These are phyloP conservation scores for Xanthoconium separans DNA, from an alignment of 1,284 basidiomycete genomes.

Conservation along the genomic window DNA sequence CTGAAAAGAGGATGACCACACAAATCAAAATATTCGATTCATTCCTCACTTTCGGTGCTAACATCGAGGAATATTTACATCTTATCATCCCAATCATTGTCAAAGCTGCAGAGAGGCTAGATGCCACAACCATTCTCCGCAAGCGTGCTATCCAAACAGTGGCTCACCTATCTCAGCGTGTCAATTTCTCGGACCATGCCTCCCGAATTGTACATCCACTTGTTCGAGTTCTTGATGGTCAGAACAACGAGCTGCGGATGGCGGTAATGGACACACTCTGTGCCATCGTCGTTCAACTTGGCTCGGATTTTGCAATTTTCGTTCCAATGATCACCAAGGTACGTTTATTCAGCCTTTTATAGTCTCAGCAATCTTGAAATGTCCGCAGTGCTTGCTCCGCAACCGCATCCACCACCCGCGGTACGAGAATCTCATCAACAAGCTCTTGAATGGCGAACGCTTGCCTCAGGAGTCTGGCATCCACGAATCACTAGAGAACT, in stretches of 20 bases:
- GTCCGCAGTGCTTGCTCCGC: conserved; percentile 66
- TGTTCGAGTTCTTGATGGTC: conserved; percentile 81
- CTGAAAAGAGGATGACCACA: conserved; percentile 74
- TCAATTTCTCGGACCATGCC: conserved; percentile 99
- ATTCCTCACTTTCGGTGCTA: conserved; percentile 92
- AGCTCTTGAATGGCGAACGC: conserved; percentile 90
- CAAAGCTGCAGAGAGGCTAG: conserved; percentile 84
- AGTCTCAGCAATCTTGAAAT: conserved; percentile 4
- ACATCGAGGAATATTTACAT: conserved; percentile 97
- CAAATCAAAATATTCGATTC: conserved; percentile 94
- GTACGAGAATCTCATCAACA: conserved; percentile 88
- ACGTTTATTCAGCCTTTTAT: conserved; percentile 7
- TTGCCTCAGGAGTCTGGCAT: conserved; percentile 75
- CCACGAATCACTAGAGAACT: conserved; percentile 62
- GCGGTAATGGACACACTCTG: conserved; percentile 95
- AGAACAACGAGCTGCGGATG: conserved; percentile 80
- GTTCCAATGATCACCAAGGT: conserved; percentile 97
- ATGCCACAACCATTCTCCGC: conserved; percentile 74
- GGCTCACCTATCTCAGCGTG: conserved; percentile 86
- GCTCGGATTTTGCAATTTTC: conserved; percentile 96
- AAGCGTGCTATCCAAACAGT: conserved; percentile 92
- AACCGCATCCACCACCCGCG: conserved; percentile 82
- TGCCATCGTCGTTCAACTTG: conserved; percentile 90
- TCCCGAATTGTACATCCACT: conserved; percentile 97
- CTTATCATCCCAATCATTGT: conserved; percentile 96